Conservation (phyloP, 2,329 filamentous ascomycete genomes). For the Bipolaris sorokiniana region DNA sequence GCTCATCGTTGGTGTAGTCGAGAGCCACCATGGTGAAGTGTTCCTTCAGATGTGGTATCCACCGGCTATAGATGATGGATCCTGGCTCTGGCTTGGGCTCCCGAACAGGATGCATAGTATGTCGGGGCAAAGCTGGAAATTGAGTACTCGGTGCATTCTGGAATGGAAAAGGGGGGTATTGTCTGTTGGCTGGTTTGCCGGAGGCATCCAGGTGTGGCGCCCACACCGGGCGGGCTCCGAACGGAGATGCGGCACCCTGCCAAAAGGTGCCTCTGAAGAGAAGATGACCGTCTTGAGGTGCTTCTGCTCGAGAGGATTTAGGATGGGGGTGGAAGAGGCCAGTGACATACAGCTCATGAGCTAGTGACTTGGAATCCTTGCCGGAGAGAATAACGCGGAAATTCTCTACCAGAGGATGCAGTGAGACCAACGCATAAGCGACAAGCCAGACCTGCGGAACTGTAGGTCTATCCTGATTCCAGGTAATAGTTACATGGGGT, state of each 20-base stretch:
- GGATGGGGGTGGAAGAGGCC: slow-evolving; percentile 55
- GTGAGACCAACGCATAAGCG: slow-evolving; percentile 54
- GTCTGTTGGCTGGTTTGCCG: slow-evolving; percentile 48
- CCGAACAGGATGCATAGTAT: slow-evolving; percentile 73
- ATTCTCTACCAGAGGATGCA: slow-evolving; percentile 53
- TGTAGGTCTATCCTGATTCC: slow-evolving; percentile 50
- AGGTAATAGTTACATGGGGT: slow-evolving; percentile 52
- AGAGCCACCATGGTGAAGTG: slow-evolving; percentile 79
- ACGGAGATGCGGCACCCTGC: slow-evolving; percentile 53
- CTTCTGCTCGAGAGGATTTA: slow-evolving; percentile 42
- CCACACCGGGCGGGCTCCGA: slow-evolving; percentile 52
- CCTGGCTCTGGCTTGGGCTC: slow-evolving; percentile 74
- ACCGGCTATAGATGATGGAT: slow-evolving; percentile 76
- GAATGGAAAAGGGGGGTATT: slow-evolving; percentile 52
- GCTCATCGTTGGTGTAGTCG: slow-evolving; percentile 67
- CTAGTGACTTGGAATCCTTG: slow-evolving; percentile 45
- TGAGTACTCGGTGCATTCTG: slow-evolving; percentile 56
- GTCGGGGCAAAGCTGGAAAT: slow-evolving; percentile 56
- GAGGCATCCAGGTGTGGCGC: slow-evolving; percentile 42
- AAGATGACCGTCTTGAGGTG: slow-evolving; percentile 51
- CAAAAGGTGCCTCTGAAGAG: slow-evolving; percentile 58
- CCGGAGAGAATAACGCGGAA: slow-evolving; percentile 53
- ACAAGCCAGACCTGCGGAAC: slow-evolving; percentile 57
- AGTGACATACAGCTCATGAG: slow-evolving; percentile 50
- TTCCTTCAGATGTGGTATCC: slow-evolving; percentile 76